Evolutionary conservation across 2,329 filamentous ascomycete species (phyloP).

Genomic region (Chaetomium sp.): DNA sequence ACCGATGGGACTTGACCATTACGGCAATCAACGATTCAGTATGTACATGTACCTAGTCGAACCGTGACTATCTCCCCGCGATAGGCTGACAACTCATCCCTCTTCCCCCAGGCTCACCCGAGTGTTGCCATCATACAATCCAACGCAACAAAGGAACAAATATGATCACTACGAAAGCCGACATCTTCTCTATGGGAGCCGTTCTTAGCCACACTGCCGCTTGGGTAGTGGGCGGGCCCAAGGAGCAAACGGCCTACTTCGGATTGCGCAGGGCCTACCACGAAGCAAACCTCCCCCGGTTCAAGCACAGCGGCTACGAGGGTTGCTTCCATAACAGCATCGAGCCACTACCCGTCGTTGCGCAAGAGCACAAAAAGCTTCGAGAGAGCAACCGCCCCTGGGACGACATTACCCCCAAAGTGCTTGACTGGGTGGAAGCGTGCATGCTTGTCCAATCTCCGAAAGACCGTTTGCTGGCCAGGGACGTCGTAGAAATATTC

Average conservation of each 20-base stretch:
- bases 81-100: background rate
- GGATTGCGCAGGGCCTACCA: background rate
- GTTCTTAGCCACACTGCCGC: slow-evolving; percentile 6
- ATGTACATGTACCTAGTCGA: background rate
- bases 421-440: background rate
- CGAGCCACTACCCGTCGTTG: background rate
- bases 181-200: slow-evolving; percentile 7
- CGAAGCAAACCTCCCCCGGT: background rate
- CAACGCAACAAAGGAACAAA: background rate
- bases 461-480: background rate
- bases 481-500: background rate
- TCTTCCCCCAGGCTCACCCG: background rate
- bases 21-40: slow-evolving; percentile 10
- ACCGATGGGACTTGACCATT: background rate
- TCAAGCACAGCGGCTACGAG: slow-evolving; percentile 5
- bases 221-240: background rate
- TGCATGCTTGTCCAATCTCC: background rate
- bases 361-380: background rate
- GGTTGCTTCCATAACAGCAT: slow-evolving; percentile 11
- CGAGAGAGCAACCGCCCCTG: background rate
- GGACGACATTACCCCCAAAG: slow-evolving; percentile 8
- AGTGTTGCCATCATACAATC: slow-evolving; percentile 1
- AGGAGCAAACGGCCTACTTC: background rate
- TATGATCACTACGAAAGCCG: slow-evolving; percentile 1
- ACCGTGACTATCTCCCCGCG: background rate